Conservation (phyloP, 2,329 filamentous ascomycete species). For the Cladosporium austrohemisphaericum region DNA sequence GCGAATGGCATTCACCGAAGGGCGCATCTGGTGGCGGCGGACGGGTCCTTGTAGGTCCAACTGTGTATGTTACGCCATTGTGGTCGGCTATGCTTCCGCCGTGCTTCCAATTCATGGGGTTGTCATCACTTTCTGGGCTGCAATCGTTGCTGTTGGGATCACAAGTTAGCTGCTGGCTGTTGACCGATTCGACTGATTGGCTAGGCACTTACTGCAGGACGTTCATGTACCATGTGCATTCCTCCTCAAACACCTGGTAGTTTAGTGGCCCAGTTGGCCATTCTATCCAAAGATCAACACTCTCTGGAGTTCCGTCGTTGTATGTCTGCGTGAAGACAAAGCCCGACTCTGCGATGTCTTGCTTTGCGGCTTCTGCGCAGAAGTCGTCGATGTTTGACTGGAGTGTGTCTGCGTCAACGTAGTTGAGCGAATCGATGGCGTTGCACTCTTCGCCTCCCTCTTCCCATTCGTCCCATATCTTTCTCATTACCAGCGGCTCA, state of each 20-base stretch:
- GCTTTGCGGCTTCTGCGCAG: constrained; percentile 4
- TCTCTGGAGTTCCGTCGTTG: constrained; percentile 11
- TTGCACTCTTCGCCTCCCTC: constrained; percentile 9
- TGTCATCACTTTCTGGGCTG: background rate
- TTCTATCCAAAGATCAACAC: background rate
- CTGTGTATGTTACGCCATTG: constrained; percentile 11
- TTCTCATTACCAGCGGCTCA: constrained; percentile 12
- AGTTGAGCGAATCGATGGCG: background rate
- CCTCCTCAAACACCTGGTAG: constrained; percentile 14
- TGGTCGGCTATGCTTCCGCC: constrained; percentile 11
- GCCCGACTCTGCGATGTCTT: constrained; percentile 1
- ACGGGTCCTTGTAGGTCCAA: constrained; percentile 1
- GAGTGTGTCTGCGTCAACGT: constrained; percentile 10
- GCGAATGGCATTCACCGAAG: background rate
- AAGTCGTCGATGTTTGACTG: constrained; percentile 10
- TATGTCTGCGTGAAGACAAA: background rate
- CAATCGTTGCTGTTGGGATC: constrained; percentile 7
- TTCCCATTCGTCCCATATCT: constrained; percentile 3
- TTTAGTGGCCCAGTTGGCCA: constrained; percentile 11
- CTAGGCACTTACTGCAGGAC: constrained; percentile 3
- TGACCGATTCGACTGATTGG: background rate
- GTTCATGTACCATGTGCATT: constrained; percentile 14
- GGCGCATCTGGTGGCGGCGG: constrained; percentile 4
- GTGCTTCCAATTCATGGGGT: constrained; percentile 17
- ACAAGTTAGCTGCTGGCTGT: background rate